Conservation (phyloP, 2,329 filamentous ascomycete species). For the Macrophomina tecta region DNA sequence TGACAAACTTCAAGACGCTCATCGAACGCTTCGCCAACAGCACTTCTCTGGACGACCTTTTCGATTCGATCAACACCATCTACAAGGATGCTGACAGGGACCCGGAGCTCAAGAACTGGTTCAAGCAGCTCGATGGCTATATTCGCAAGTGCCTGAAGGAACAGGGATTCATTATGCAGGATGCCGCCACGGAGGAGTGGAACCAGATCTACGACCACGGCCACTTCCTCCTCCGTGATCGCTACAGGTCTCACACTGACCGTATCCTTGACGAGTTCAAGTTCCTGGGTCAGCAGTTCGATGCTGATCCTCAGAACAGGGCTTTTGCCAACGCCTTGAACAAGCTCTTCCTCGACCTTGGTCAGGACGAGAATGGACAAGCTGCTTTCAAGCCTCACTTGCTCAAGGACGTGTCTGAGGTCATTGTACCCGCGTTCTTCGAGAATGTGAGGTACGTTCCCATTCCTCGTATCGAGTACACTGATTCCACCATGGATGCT, state of each 20-base stretch:
- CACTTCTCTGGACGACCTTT: conserved; percentile 86
- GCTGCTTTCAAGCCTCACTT: conserved; percentile 90
- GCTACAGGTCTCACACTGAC: conserved; percentile 85
- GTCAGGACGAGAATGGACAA: conserved; percentile 84
- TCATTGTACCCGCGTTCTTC: conserved; percentile 83
- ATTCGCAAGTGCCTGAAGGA: conserved; percentile 84
- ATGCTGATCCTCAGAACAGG: conserved; percentile 85
- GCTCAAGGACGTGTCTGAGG: conserved; percentile 83
- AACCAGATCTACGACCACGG: conserved; percentile 84
- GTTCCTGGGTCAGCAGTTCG: conserved; percentile 88
- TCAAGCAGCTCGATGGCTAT: conserved; percentile 77
- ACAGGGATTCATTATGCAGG: conserved; percentile 88
- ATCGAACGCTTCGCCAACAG: conserved; percentile 96
- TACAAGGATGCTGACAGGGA: conserved; percentile 88
- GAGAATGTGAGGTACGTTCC: conserved; percentile 89
- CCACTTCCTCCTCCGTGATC: conserved; percentile 83
- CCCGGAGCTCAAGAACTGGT: conserved; percentile 86
- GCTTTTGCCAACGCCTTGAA: conserved; percentile 76
- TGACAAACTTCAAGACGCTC: conserved; percentile 69
- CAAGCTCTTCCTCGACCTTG: conserved; percentile 90
- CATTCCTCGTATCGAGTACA: conserved; percentile 91
- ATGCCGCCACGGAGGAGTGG: conserved; percentile 80
- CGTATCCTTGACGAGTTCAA: conserved; percentile 87
- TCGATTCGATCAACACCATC: conserved; percentile 81
- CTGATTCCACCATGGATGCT: conserved; percentile 81